phyloP scores from a whole-genome alignment of 2,329 filamentous ascomycete species.

The Sarocladiaceae sp. region DNA sequence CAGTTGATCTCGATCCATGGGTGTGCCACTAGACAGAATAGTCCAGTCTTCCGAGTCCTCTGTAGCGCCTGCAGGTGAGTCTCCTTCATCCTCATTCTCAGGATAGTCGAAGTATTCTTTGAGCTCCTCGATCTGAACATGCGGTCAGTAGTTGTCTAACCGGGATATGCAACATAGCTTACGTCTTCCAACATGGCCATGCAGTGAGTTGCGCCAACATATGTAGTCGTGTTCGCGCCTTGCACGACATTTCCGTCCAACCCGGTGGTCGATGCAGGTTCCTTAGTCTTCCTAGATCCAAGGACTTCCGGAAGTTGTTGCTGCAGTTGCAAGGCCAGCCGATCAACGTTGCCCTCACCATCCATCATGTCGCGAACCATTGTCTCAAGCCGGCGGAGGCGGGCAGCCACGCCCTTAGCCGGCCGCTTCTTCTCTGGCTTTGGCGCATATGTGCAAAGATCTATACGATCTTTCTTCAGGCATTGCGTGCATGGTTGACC shows the following conservation, averaged over 20 bases:
- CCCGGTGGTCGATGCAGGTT: conserved; percentile 8
- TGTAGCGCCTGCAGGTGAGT: conserved; percentile 26
- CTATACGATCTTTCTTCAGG: conserved; percentile 6
- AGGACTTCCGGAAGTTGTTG: conserved; percentile 1
- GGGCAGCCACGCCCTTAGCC: conserved; percentile 8
- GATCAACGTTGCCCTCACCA: conserved; percentile 2
- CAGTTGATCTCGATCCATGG: conserved; percentile 40
- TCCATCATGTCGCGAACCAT: conserved; percentile 16
- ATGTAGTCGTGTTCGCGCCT: conserved; percentile 38
- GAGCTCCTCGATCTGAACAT: conserved; percentile 50
- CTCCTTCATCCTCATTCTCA: conserved; percentile 30
- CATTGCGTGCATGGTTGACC: conserved; percentile 15
- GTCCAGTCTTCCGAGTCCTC: conserved; percentile 37
- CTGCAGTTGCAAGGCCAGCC: neutral
- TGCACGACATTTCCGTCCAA: conserved; percentile 38
- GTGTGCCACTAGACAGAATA: conserved; percentile 33
- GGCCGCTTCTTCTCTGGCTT: conserved; percentile 11
- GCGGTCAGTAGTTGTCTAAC: neutral
- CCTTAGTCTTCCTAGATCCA: neutral
- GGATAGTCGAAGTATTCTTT: conserved; percentile 53
- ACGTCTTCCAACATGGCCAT: conserved; percentile 59
- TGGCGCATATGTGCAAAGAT: conserved; percentile 14
- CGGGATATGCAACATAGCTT: conserved; percentile 19
- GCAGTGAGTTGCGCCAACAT: conserved; percentile 56
- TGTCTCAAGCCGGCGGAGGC: conserved; percentile 21